Evolutionary conservation across 345 rosid genomes (phyloP).

Genomic region (Aethionema arabicum): DNA sequence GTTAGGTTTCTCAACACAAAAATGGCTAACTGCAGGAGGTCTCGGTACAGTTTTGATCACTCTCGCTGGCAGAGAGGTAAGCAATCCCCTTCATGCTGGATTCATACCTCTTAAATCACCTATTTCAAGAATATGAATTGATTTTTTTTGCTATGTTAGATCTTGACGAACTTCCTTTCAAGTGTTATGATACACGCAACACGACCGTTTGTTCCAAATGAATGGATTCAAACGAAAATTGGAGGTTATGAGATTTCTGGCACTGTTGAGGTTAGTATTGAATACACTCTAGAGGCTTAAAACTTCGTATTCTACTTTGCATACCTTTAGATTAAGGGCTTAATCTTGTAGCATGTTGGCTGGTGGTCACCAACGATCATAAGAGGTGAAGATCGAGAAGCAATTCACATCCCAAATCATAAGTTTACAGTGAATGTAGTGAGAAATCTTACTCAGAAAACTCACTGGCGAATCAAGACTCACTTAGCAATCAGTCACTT

Average conservation of each 20-base stretch:
- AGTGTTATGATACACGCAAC: constrained; percentile 95
- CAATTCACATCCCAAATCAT: constrained; percentile 88
- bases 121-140: constrained; percentile 1
- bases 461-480: constrained; percentile 92
- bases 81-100: not conserved
- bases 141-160: constrained; percentile 47
- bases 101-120: not conserved
- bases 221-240: constrained; percentile 98
- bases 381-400: constrained; percentile 92
- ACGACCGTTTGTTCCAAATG: constrained; percentile 83
- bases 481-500: constrained; percentile 82
- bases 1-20: constrained; percentile 94
- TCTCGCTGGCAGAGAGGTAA: constrained; percentile 99
- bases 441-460: constrained; percentile 82
- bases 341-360: constrained; percentile 54
- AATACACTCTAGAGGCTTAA: constrained; percentile 12
- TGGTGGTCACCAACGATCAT: constrained; percentile 92
- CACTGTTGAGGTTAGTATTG: constrained; percentile 86
- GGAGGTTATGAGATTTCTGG: constrained; percentile 99
- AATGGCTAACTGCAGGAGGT: constrained; percentile 98
- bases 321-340: not conserved
- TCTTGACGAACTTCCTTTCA: constrained; percentile 93
- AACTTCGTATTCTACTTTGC: constrained; percentile 1
- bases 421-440: constrained; percentile 75
- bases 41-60: constrained; percentile 97